These are phyloP conservation scores for Clausena lansium DNA, from an alignment of 345 rosid species.

Conservation along the genomic window DNA sequence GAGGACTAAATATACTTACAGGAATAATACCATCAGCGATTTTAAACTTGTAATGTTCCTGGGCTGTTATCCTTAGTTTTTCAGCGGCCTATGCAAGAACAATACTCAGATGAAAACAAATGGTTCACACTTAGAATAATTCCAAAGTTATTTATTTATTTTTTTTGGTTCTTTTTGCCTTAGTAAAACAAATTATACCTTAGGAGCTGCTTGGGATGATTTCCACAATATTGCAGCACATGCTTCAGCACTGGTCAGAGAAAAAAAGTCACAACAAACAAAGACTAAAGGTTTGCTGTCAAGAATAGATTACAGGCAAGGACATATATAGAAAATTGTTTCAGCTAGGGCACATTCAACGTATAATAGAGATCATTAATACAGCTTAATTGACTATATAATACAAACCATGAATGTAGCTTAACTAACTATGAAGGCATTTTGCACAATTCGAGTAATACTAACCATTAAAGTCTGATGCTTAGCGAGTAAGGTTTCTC, in stretches of 20 bases:
- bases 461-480: too few relatives aligned
- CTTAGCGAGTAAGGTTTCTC: too few relatives aligned
- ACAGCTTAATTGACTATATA: too few relatives aligned
- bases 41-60: conserved; percentile 32
- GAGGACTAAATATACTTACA: conserved; percentile 15
- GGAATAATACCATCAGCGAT: conserved; percentile 32
- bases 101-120: neutral
- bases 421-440: too few relatives aligned
- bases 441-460: too few relatives aligned
- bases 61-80: conserved; percentile 34
- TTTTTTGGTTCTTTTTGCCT: neutral
- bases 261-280: conserved; percentile 12
- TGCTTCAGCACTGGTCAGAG: conserved; percentile 30
- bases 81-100: conserved; percentile 24
- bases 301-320: neutral
- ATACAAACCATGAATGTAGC: too few relatives aligned
- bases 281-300: neutral
- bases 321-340: too few relatives aligned
- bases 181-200: conserved; percentile 11
- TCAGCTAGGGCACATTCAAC: too few relatives aligned
- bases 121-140: neutral
- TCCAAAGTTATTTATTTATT: too few relatives aligned
- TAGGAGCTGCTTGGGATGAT: conserved; percentile 31
- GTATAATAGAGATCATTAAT: too few relatives aligned
- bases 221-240: conserved; percentile 35